Base-by-base conservation (phyloP, 192 early-diverging fungal genomes). In the Haplosporangium gracile region DNA sequence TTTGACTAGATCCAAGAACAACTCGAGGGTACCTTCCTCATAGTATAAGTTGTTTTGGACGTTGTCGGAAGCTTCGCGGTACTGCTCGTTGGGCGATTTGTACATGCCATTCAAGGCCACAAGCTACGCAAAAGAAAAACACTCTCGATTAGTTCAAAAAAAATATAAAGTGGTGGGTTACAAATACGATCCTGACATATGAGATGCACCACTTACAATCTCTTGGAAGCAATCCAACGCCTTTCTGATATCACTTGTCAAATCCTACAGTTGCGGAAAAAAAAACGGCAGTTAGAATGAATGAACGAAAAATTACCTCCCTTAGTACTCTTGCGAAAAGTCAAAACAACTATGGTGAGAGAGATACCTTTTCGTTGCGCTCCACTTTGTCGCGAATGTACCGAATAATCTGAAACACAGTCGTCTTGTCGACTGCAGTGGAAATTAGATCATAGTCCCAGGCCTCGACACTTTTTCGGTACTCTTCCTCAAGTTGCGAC, bases 1-100 rank as follows among this genome's bases (percentile, higher is more conserved):
- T 40, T 87, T 82, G 6, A 90, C 82, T 13, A 95, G 75, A 6
- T 91, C 87, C 15, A 91, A 68, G 71, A 95, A 85, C 15, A 93
- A 39, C n/a, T 96, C 94, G 7, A 95, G 78, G 0, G 90, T 91
- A 0, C 89, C 87, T 18, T 92, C 89, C 57, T 95, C 94, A 78
- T 96, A 94, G 43, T 94, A 96, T 36, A 96, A 75, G 72, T 95
- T 95, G 74, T 90, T 92, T 82, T 95, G 95, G 38, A 95, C 88
- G 76, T 90, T 89, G 38, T 92, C 90, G 3, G 95, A 90, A 1
- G 90, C 89, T 20, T 94, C 93, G 3, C 80, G 80, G 63, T 90
- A 92, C 9, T 92, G 90, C 57, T 91, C 87, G 22, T 90, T 82
- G 26, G 76, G 63, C 20, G 90, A 90, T n/a, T 81, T 83, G 22